Evolutionary conservation across 768 basidiomycete genomes (phyloP).

Genomic region (Lactarius psammicola): DNA sequence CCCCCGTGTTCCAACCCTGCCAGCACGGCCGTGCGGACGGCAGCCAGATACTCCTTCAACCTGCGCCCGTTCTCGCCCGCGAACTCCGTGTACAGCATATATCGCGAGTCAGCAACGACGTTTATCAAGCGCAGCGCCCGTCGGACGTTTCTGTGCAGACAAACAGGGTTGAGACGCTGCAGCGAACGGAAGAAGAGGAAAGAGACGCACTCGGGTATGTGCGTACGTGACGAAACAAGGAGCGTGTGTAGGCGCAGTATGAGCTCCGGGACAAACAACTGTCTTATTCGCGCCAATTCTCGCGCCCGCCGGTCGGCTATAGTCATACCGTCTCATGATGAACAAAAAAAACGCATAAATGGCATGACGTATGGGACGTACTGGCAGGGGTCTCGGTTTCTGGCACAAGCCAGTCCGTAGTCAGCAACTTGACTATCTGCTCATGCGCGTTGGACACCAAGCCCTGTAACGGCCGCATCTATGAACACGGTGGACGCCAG

Average conservation of each 20-base stretch:
- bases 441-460: constrained; percentile 64
- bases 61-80: constrained; percentile 56
- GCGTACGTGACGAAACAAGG: constrained; percentile 59
- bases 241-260: constrained; percentile 80
- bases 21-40: constrained; percentile 71
- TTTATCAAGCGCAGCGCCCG: constrained; percentile 75
- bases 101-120: constrained; percentile 82
- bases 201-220: constrained; percentile 61
- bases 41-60: constrained; percentile 70
- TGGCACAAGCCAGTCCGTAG: constrained; percentile 71
- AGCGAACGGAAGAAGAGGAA: not conserved
- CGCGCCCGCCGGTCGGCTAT: constrained; percentile 53
- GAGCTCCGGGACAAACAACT: constrained; percentile 87
- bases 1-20: constrained; percentile 73
- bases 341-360: not conserved
- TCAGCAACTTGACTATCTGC: constrained; percentile 66
- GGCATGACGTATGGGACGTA: not conserved
- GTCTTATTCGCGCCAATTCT: constrained; percentile 79
- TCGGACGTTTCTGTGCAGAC: constrained; percentile 62
- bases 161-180: not conserved
- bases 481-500: not conserved
- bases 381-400: constrained; percentile 42
- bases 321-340: constrained; percentile 9
- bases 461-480: constrained; percentile 37
- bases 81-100: constrained; percentile 72